Conservation (phyloP, 2,329 filamentous ascomycete genomes). For the Epichloe glyceriae region DNA sequence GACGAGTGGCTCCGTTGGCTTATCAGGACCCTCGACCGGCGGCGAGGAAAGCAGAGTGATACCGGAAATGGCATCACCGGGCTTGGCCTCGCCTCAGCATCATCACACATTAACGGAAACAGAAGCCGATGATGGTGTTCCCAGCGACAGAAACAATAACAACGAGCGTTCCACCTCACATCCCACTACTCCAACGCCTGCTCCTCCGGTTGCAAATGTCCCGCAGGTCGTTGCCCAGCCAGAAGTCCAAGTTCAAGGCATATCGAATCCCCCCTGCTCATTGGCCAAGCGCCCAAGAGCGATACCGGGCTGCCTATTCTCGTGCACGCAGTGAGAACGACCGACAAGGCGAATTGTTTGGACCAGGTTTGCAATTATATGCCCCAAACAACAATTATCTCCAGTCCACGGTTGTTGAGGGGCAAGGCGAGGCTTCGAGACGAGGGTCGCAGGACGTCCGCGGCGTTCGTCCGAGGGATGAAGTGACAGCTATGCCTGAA, state of each 20-base stretch:
- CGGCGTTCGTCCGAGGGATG: background rate
- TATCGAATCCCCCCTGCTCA: background rate
- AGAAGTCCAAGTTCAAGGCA: background rate
- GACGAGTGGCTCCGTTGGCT: background rate
- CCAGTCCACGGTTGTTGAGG: background rate
- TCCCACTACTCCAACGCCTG: background rate
- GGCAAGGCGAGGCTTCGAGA: background rate
- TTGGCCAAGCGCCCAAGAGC: background rate
- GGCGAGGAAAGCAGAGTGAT: background rate
- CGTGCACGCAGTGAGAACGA: background rate
- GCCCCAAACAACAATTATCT: background rate
- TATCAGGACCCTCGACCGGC: background rate
- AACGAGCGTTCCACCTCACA: background rate
- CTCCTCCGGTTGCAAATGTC: background rate
- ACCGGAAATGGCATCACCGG: background rate
- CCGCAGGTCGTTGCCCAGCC: background rate
- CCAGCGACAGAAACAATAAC: background rate
- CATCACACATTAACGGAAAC: background rate
- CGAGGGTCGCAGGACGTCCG: background rate
- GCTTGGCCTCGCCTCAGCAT: background rate
- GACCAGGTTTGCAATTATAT: background rate
- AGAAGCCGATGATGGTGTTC: background rate
- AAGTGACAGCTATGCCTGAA: slow-evolving; percentile 16
- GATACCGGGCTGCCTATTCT: background rate
- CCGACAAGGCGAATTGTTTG: background rate